Conservation (phyloP, 495 filamentous ascomycete genomes). For the Neurospora sp. region DNA sequence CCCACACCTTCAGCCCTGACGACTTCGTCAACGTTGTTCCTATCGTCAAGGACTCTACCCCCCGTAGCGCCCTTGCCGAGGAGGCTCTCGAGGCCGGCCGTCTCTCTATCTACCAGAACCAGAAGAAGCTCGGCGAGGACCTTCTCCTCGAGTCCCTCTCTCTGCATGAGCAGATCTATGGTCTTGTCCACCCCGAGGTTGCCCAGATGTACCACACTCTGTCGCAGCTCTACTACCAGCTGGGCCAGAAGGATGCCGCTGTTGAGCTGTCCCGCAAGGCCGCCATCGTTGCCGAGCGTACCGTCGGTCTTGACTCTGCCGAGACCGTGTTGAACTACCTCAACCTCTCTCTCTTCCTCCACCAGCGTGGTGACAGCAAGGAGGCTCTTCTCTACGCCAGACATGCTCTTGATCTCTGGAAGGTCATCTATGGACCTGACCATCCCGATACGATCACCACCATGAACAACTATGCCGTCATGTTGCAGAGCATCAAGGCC, state of each 20-base stretch:
- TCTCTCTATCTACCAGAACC: conserved; percentile 85
- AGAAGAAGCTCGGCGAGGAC: conserved; percentile 94
- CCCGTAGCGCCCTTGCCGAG: conserved; percentile 80
- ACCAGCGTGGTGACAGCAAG: conserved; percentile 80
- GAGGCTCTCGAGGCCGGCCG: conserved; percentile 93
- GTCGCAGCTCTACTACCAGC: conserved; percentile 89
- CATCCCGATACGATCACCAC: conserved; percentile 98
- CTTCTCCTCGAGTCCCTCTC: conserved; percentile 90
- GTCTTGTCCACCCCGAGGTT: conserved; percentile 93
- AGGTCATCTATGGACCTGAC: conserved; percentile 84
- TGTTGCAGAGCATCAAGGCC: conserved; percentile 88
- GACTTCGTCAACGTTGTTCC: conserved; percentile 89
- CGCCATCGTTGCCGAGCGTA: conserved; percentile 91
- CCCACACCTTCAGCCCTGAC: conserved; percentile 65
- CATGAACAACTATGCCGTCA: conserved; percentile 96
- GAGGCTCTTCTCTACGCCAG: conserved; percentile 74
- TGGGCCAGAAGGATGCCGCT: conserved; percentile 90
- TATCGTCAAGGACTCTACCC: conserved; percentile 85
- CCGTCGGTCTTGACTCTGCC: conserved; percentile 82
- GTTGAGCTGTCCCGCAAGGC: conserved; percentile 94
- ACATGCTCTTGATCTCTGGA: conserved; percentile 92
- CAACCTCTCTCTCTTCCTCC: conserved; percentile 91
- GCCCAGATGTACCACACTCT: conserved; percentile 89
- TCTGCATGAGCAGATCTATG: conserved; percentile 97
- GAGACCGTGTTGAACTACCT: conserved; percentile 93